phyloP scores from a whole-genome alignment of 1,284 basidiomycete species.

The Cronartium quercuum region DNA sequence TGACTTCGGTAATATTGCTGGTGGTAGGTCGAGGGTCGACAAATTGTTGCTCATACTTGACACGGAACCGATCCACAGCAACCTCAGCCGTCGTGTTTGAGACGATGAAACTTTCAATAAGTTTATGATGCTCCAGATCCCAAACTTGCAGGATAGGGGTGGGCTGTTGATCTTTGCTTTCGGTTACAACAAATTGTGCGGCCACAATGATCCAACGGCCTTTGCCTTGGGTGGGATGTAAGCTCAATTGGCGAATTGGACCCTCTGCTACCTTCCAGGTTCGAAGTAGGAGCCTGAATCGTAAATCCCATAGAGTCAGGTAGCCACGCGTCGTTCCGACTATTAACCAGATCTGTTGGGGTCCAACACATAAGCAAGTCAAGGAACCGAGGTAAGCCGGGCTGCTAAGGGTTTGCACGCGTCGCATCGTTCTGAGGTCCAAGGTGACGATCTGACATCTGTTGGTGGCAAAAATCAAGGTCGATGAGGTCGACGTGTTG shows the following conservation, averaged over 20 bases:
- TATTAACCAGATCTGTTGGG: conserved; percentile 75
- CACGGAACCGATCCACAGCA: conserved; percentile 37
- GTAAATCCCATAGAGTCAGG: conserved; percentile 83
- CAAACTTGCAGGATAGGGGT: conserved; percentile 45
- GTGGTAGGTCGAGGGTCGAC: conserved; percentile 1
- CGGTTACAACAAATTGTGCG: conserved; percentile 52
- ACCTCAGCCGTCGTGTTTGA: conserved; percentile 24
- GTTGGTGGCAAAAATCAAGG: conserved; percentile 73
- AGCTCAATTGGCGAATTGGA: conserved; percentile 63
- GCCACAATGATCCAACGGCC: conserved; percentile 85
- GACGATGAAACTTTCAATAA: conserved; percentile 27
- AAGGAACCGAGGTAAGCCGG: conserved; percentile 80
- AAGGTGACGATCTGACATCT: conserved; percentile 70
- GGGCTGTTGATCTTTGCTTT: conserved; percentile 22
- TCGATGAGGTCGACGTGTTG: conserved; percentile 48
- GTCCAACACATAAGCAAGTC: conserved; percentile 73
- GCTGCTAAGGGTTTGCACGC: conserved; percentile 69
- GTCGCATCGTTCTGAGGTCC: conserved; percentile 76
- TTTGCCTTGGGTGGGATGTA: conserved; percentile 69
- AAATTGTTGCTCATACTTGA: conserved; percentile 20
- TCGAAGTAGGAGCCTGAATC: conserved; percentile 81
- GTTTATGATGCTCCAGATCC: conserved; percentile 44
- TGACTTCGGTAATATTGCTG: background rate
- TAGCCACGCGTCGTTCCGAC: conserved; percentile 78
- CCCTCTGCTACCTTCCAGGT: conserved; percentile 65